Base-by-base conservation (phyloP, 495 filamentous ascomycete species). In the Penicillium angulare region DNA sequence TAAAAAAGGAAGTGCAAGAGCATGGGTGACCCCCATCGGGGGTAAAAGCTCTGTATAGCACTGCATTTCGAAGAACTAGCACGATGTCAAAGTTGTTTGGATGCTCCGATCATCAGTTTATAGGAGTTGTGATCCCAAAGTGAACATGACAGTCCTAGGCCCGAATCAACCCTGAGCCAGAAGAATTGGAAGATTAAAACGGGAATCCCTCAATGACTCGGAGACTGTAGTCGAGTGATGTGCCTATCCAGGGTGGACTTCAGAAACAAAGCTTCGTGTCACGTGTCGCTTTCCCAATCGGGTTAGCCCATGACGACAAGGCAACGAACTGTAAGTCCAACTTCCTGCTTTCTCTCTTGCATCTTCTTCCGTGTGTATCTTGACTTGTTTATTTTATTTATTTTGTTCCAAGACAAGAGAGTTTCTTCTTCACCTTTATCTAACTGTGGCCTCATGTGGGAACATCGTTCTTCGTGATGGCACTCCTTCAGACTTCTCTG, bases 1-100 rank as follows among this genome's bases (percentile, higher is more conserved):
- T 34, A 85, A 71, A 61, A 99, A 92, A 17, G 90, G 82, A 15
- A 96, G 69, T 35, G 78, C 79, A 60, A 97, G 66, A 29, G 92
- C 88, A 73, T 96, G 88, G 49, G 90, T 90, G 62, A 99, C 89
- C 58, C 90, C 90, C 60, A 90, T 95, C 17, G 93, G 90, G 71
- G 93, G 86, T 57, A 89, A 82, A 61, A 99, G 73, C 77, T 97
- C 91, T 54, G 89, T 90, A 75, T 97, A 97, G 74, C 80, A 85
- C 76, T 87, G 85, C 84, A 87, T 87, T 57, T 27, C 26, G 15
- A 20, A 22, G 41, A 49, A 13, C 9, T 8, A 46, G 29, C 17
- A 12, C 29, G 20, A 3, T n/a, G n/a, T n/a, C n/a, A n/a, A n/a
- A n/a, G n/a, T n/a, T n/a, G n/a, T n/a, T 31, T 29, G 16, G 20